A percentile compares a stretch with the other conserved stretches of the same genome.
Evolutionary conservation across 768 basidiomycete genomes (phyloP).

Genomic region (Calvatia gigantea): DNA sequence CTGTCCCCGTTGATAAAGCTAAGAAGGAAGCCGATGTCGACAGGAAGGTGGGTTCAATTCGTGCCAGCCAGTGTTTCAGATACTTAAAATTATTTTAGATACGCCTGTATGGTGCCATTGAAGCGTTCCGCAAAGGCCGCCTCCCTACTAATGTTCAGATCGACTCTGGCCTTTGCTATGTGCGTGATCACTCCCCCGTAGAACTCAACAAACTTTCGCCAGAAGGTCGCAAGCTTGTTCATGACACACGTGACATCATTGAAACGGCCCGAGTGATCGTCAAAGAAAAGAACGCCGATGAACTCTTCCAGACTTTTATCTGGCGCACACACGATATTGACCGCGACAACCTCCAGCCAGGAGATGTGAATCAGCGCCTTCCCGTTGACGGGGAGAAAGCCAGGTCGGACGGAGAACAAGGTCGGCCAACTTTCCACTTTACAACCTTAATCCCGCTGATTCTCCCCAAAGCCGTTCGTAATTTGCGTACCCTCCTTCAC

Average conservation of each 20-base stretch:
- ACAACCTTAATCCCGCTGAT: not conserved
- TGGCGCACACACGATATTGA: constrained; percentile 70
- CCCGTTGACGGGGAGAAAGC: constrained; percentile 55
- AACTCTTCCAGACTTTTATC: constrained; percentile 88
- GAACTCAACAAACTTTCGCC: constrained; percentile 64
- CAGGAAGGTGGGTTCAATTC: constrained; percentile 50
- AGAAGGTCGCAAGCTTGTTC: constrained; percentile 73
- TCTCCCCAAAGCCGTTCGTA: constrained; percentile 55
- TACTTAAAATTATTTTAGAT: constrained; percentile 35
- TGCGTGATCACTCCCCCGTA: constrained; percentile 55
- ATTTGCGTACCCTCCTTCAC: constrained; percentile 83
- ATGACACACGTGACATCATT: constrained; percentile 78
- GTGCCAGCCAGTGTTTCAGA: not conserved
- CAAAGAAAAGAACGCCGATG: constrained; percentile 83
- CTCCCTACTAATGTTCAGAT: constrained; percentile 82
- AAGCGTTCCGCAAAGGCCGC: constrained; percentile 77
- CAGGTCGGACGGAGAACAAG: constrained; percentile 58
- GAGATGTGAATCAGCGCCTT: constrained; percentile 24
- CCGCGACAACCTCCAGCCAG: constrained; percentile 17
- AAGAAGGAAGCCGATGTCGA: constrained; percentile 72
- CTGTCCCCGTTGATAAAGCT: constrained; percentile 58
- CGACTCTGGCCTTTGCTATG: constrained; percentile 66
- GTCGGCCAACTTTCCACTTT: constrained; percentile 28
- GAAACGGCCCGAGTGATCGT: constrained; percentile 70
- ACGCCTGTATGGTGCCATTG: constrained; percentile 74